Percentiles rank a stretch among this genome's conserved stretches.
Evolutionary conservation across 441 rosid species (phyloP).

Genomic region (Gossypium schwendimanii): DNA sequence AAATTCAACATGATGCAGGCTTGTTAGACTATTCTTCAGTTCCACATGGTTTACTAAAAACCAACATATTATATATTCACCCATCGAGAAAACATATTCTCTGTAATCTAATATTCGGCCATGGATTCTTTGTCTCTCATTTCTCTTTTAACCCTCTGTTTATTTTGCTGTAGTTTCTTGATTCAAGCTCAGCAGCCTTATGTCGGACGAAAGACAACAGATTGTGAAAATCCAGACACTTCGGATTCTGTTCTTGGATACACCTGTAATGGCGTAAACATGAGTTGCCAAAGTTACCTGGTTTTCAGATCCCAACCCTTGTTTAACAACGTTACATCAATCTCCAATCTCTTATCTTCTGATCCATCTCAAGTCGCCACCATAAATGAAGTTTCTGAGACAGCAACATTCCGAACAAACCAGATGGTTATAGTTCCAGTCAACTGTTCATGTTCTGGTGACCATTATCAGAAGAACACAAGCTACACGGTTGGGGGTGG

Average conservation of each 20-base stretch:
- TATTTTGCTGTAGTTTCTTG: conserved; percentile 15
- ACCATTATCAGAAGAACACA: conserved; percentile 46
- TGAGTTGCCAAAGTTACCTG: conserved; percentile 48
- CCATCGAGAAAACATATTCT: neutral
- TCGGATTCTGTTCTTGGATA: conserved; percentile 54
- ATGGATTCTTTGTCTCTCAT: conserved; percentile 21
- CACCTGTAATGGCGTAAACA: conserved; percentile 61
- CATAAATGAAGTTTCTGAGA: conserved; percentile 39
- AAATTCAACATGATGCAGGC: neutral
- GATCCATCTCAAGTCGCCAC: conserved; percentile 38
- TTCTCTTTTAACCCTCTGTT: conserved; percentile 9
- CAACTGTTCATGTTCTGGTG: conserved; percentile 61
- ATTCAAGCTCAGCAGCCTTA: conserved; percentile 65
- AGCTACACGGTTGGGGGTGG: conserved; percentile 32
- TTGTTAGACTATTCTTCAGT: neutral
- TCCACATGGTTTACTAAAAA: neutral
- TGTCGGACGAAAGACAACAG: conserved; percentile 33
- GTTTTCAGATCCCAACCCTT: conserved; percentile 52
- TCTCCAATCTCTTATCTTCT: conserved; percentile 47
- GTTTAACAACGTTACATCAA: conserved; percentile 39
- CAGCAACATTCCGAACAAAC: conserved; percentile 30
- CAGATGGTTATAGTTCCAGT: conserved; percentile 58
- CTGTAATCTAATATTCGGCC: neutral
- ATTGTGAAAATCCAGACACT: conserved; percentile 27
- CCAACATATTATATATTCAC: neutral